Evolutionary conservation across 352 stramenopile genomes (phyloP).

Genomic region (Pythium scleroteichum): DNA sequence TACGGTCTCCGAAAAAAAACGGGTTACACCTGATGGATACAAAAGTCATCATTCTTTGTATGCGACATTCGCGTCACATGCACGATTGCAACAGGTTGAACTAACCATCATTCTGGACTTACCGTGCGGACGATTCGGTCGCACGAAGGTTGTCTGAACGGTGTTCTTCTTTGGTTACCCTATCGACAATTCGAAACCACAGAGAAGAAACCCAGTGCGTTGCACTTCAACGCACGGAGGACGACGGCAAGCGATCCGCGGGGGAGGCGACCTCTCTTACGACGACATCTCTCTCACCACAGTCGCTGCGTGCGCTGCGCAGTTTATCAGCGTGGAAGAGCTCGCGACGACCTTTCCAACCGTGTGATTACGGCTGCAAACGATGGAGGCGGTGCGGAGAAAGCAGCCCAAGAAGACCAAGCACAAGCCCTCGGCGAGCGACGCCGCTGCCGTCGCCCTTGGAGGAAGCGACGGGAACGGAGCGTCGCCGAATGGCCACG

Average conservation of each 20-base stretch:
- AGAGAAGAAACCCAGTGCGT: background rate
- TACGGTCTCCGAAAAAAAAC: background rate
- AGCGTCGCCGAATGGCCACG: background rate
- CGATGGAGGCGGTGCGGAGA: constrained; percentile 31
- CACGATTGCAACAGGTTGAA: background rate
- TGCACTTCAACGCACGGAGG: constrained; percentile 2
- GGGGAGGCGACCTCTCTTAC: no score
- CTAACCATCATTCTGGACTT: constrained; percentile 8
- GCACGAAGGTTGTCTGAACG: constrained; percentile 6
- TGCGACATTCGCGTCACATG: background rate
- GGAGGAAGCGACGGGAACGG: background rate
- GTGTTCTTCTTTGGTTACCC: background rate
- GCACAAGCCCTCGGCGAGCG: constrained; percentile 19
- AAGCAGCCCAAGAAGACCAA: constrained; percentile 31
- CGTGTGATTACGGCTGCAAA: background rate
- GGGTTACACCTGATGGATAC: background rate
- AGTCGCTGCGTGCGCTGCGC: background rate
- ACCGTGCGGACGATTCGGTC: background rate
- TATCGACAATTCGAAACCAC: constrained; percentile 1
- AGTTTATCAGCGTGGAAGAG: background rate
- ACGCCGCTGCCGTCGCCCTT: background rate
- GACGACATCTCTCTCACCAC: no score
- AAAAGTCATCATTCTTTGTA: background rate
- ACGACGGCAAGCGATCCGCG: background rate
- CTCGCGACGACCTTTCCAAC: background rate